Evolutionary conservation across 805 yeast species (phyloP).

Genomic region (Pichia kluyveri): DNA sequence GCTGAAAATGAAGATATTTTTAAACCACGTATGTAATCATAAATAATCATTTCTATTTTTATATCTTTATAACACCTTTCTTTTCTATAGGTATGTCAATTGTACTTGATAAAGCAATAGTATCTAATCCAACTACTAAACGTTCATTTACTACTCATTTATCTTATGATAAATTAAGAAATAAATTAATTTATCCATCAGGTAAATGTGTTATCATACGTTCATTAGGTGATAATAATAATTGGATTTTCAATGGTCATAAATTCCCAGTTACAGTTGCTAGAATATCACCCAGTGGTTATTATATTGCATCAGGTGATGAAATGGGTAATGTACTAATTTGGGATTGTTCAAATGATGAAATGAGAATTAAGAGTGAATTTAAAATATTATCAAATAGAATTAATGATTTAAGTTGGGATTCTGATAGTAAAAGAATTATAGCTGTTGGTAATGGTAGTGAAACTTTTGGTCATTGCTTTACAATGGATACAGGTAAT

Average conservation of each 20-base stretch:
- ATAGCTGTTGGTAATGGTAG: conserved; percentile 95
- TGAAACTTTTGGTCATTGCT: conserved; percentile 85
- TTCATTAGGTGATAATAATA: conserved; percentile 42
- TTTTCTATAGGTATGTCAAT: conserved; percentile 11
- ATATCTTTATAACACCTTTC: not conserved
- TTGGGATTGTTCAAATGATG: conserved; percentile 65
- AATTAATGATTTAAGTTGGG: conserved; percentile 84
- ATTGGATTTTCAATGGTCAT: conserved; percentile 54
- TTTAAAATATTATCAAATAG: conserved; percentile 68
- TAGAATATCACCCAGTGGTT: conserved; percentile 81
- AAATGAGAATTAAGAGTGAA: conserved; percentile 63
- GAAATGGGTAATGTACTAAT: conserved; percentile 81
- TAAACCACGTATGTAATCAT: not conserved
- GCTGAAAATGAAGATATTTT: not conserved
- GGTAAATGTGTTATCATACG: conserved; percentile 76
- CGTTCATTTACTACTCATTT: conserved; percentile 64
- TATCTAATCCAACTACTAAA: conserved; percentile 75
- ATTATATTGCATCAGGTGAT: conserved; percentile 87
- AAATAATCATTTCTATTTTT: no score
- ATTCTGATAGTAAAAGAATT: conserved; percentile 72
- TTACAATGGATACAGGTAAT: conserved; percentile 91
- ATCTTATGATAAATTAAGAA: conserved; percentile 61
- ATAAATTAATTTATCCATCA: conserved; percentile 69
- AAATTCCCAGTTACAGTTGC: conserved; percentile 70
- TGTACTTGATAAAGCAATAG: conserved; percentile 30